Evolutionary conservation across 2,329 filamentous ascomycete genomes (phyloP), one percentile per base, ranked within the genome.

Genomic region (Plectosphaerella sp.): DNA sequence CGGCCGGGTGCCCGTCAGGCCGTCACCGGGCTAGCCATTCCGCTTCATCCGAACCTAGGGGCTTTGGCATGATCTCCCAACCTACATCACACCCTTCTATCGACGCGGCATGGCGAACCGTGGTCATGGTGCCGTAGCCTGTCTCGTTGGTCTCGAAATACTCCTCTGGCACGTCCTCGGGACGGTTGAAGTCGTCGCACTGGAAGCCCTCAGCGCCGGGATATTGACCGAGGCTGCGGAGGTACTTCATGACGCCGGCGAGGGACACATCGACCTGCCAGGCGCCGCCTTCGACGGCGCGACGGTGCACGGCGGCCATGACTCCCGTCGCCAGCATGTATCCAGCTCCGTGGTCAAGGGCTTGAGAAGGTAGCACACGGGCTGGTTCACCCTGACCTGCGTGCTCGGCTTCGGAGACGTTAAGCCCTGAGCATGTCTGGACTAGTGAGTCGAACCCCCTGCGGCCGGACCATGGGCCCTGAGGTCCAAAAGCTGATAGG

Each of bases 301-400:
- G 69, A 47, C 70, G 71, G 53, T 79, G 77, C 5, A 84, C 42
- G 1, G 80, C 79, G 0, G 78, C 74, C 22, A 70, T 64, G 3
- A 83, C 71, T 0, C 80, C 79, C 0, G 77, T 65, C 0, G 80
- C 78, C 1, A 84, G 68, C 22, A 83, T 66, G 50, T 79, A 83
- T 0, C 81, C 81, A 1, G 70, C 71, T 0, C 72, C 77, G 54
- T 84, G 78, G 58, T 84, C 81, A 0, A 84, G 68, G 0, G 76
- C 79, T 61, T 84, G 80, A 50, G 74, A 80, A 0, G 80, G 80
- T 33, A 73, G 64, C 0, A 72, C 64, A 1, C 71, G 69, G 0
- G 74, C 72, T 0, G 64, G 50, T 45, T 74, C 71, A 0, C 67
- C 70, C 0, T 59, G 52, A 3, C 67, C 72, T 18, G 61, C 72